Percentiles rank a stretch among this genome's conserved stretches.
Evolutionary conservation across 2,329 filamentous ascomycete species (phyloP).

Genomic region (Graphilbum sp.): DNA sequence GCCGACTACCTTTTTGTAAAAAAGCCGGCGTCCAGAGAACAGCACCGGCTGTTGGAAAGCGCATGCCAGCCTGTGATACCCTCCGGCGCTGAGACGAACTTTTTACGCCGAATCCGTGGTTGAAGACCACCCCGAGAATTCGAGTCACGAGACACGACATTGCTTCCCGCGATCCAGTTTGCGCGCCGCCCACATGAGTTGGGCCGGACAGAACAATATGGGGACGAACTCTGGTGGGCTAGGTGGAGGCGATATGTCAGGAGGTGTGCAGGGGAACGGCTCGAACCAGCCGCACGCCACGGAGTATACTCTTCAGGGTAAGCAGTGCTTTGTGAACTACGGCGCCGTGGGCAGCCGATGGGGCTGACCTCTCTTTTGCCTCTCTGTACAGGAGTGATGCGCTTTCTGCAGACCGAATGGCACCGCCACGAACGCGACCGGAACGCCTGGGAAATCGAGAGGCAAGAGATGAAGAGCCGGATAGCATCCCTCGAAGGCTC

Average conservation of each 20-base stretch:
- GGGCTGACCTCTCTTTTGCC: too few relatives aligned
- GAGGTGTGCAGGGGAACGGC: slow-evolving; percentile 27
- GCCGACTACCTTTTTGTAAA: not conserved
- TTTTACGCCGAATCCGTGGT: too few relatives aligned
- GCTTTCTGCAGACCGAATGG: slow-evolving; percentile 98
- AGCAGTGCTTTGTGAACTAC: not conserved
- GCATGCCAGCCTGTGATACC: too few relatives aligned
- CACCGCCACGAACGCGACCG: slow-evolving; percentile 94
- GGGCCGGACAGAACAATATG: slow-evolving; percentile 17
- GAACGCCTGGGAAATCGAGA: slow-evolving; percentile 97
- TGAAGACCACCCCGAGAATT: too few relatives aligned
- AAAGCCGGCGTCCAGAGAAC: too few relatives aligned
- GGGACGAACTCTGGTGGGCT: slow-evolving; percentile 21
- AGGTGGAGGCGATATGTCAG: slow-evolving; percentile 26
- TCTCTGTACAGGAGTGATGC: slow-evolving; percentile 95
- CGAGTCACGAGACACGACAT: not conserved
- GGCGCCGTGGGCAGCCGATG: too few relatives aligned
- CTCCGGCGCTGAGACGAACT: too few relatives aligned
- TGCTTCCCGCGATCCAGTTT: not conserved
- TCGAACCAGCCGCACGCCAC: slow-evolving; percentile 39
- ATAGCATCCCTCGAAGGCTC: slow-evolving; percentile 92
- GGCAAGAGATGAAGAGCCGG: slow-evolving; percentile 95
- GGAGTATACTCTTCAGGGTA: slow-evolving; percentile 44
- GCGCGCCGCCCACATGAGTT: slow-evolving; percentile 6
- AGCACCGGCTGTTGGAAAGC: too few relatives aligned